Evolutionary conservation across 441 rosid species (phyloP), one percentile per base, ranked within the genome.

Genomic region (Populus hybrid): DNA sequence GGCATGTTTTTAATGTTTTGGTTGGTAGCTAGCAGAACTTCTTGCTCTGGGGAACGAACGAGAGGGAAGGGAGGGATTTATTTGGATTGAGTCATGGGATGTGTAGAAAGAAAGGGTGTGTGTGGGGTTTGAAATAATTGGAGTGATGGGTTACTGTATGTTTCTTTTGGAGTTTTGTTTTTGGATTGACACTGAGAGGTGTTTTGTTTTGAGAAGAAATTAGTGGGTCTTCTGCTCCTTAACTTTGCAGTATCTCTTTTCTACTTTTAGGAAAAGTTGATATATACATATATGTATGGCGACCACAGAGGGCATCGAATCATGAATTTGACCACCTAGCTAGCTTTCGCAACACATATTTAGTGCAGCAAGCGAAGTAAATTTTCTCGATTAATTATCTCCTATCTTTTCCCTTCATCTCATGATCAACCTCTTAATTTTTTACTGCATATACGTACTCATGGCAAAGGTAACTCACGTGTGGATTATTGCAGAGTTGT

Each of bases 81-180:
- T 80, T 72, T 68, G 71, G 74, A 50, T 68, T 33, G 64, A 68
- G 50, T 63, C 7, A 59, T 20, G 78, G 28, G 79, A 73, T 24
- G 76, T 9, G 78, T 0, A 61, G 53, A 35, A 28, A 70, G 31
- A 63, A 42, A 28, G 72, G 59, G 23, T 24, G 38, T 20, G 16
- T 28, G 81, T 77, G 83, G 87, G 81, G 76, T 74, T 72, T 9
- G 78, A 71, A 56, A 77, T 74, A 31, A 78, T 80, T 74, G 82
- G 7, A 75, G 81, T 14, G 20, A 28, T 38, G 59, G 36, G 66
- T 56, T 63, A 42, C 78, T 78, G 73, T 71, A 12, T 10, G 3
- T 36, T 45, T 40, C 69, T 67, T 80, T 74, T 74, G 35, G 74
- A n/a, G 76, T 70, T 73, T 75, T 71, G 78, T 65, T 16, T 74